These are phyloP conservation scores for Larix kaempferi DNA, from an alignment of 75 land plant genomes.

Conservation along the genomic window DNA sequence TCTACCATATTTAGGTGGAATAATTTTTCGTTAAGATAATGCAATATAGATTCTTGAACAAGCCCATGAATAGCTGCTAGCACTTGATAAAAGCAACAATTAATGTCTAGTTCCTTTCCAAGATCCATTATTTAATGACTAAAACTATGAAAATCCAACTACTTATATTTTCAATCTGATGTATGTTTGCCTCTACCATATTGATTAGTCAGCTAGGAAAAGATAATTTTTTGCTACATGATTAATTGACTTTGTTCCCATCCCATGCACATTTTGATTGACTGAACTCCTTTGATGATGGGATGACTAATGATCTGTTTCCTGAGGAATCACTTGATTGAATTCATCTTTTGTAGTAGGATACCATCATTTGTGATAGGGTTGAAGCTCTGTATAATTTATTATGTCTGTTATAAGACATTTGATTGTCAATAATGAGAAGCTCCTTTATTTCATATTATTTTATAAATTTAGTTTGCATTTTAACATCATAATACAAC, in stretches of 20 bases:
- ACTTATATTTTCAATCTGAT: not conserved
- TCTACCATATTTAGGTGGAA: not conserved
- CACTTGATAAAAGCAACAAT: not conserved
- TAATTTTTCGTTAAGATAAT: not conserved
- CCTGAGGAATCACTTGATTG: not conserved
- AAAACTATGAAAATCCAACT: not conserved
- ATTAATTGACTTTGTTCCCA: too few relatives aligned
- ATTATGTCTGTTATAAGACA: not conserved
- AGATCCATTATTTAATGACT: not conserved
- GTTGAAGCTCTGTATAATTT: not conserved
- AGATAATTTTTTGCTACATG: too few relatives aligned
- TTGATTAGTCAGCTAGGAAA: too few relatives aligned
- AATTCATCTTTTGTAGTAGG: not conserved
- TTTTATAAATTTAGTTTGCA: not conserved
- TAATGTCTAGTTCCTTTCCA: not conserved
- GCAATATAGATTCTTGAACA: not conserved
- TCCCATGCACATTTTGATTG: not conserved
- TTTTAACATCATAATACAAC: not conserved
- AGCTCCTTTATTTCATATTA: not conserved
- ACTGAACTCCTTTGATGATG: not conserved
- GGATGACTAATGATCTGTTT: not conserved
- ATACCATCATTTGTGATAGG: not conserved
- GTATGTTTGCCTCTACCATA: not conserved
- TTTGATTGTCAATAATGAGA: not conserved
- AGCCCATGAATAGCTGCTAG: not conserved